Conservation (phyloP, 257 asterid species). For the Lycium barbarum region DNA sequence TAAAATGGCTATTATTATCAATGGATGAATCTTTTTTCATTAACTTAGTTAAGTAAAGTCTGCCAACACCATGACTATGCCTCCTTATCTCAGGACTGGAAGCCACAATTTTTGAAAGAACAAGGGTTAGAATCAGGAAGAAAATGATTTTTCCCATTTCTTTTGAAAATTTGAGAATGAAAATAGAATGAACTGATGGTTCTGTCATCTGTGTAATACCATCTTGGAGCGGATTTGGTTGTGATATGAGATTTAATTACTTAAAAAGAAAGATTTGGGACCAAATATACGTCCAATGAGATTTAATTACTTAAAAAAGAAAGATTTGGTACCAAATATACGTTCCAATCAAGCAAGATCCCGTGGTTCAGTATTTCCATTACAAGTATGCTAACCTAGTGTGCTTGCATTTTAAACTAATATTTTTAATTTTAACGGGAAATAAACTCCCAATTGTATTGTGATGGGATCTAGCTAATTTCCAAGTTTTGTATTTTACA, state of each 20-base stretch:
- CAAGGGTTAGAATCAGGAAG: neutral
- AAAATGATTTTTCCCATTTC: neutral
- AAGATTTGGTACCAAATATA: neutral
- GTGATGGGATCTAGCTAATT: neutral
- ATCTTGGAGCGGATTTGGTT: neutral
- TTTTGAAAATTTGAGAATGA: neutral
- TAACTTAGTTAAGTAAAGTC: neutral
- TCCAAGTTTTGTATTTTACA: neutral
- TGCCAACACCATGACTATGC: conserved; percentile 7
- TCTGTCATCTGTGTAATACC: neutral
- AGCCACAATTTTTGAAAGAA: neutral
- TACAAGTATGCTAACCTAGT: neutral
- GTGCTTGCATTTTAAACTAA: neutral
- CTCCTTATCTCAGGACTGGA: neutral
- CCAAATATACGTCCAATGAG: neutral
- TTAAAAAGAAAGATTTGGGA: neutral
- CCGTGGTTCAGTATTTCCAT: neutral
- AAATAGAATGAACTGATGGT: neutral
- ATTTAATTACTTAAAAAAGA: neutral
- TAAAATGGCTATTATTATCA: neutral
- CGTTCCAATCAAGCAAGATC: neutral
- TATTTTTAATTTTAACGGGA: neutral
- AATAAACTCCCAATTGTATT: neutral
- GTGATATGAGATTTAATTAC: neutral
- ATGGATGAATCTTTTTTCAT: neutral